phyloP scores from a whole-genome alignment of 2,329 filamentous ascomycete genomes.

The Paecilomyces sp. region DNA sequence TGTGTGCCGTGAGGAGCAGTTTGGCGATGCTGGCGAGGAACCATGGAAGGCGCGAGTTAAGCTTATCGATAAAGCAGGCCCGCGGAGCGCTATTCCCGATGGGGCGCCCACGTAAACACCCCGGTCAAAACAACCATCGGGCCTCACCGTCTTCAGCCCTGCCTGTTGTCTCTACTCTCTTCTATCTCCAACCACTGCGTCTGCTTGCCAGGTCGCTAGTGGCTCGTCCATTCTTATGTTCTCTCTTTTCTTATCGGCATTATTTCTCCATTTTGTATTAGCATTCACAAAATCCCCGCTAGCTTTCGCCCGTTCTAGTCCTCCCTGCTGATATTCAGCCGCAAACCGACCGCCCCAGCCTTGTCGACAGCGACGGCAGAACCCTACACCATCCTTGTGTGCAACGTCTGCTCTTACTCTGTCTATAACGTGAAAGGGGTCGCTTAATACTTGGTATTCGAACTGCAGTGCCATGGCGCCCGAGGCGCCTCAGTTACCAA shows the following conservation, averaged over 20 bases:
- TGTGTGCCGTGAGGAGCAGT: neutral
- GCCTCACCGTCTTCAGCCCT: slow-evolving; percentile 23
- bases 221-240: neutral
- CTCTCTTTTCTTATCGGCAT: slow-evolving; percentile 2
- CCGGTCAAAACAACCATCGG: slow-evolving; percentile 14
- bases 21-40: neutral
- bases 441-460: neutral
- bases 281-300: slow-evolving; percentile 4
- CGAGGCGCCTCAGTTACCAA: slow-evolving; percentile 52
- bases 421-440: neutral
- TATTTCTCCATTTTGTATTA: slow-evolving; percentile 2
- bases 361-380: neutral
- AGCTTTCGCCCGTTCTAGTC: slow-evolving; percentile 2
- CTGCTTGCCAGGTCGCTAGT: neutral
- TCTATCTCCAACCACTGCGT: slow-evolving; percentile 3
- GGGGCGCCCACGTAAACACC: slow-evolving; percentile 29
- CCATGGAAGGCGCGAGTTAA: slow-evolving; percentile 21
- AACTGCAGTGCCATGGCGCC: slow-evolving; percentile 34
- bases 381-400: neutral
- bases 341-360: neutral
- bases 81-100: slow-evolving; percentile 25
- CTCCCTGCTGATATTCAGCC: slow-evolving; percentile 1
- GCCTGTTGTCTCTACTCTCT: slow-evolving; percentile 2
- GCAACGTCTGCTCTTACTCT: slow-evolving; percentile 1
- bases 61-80: slow-evolving; percentile 34